Conservation (phyloP, 169 alveolate species). For the Theileria orientalis region DNA sequence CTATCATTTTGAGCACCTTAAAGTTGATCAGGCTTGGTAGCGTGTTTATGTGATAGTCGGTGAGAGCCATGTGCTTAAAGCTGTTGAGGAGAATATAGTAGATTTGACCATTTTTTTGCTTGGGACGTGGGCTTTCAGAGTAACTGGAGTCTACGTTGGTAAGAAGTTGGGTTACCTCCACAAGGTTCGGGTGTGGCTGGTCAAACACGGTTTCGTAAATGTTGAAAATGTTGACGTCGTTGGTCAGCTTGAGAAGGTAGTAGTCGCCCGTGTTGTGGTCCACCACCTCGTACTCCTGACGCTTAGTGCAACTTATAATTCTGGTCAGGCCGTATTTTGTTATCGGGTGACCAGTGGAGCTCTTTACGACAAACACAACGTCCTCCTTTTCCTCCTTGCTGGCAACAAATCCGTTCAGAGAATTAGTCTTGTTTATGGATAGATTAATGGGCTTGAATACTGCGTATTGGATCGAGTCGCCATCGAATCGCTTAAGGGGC, state of each 20-base stretch:
- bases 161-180: conserved; percentile 35
- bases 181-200: conserved; percentile 26
- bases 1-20: conserved; percentile 48
- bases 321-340: conserved; percentile 49
- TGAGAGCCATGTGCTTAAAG: conserved; percentile 12
- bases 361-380: conserved; percentile 4
- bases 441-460: conserved; percentile 36
- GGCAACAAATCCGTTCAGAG: background rate
- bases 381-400: conserved; percentile 24
- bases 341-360: background rate
- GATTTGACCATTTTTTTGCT: background rate
- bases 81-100: conserved; percentile 49
- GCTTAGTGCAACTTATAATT: background rate
- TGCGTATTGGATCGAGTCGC: conserved; percentile 43
- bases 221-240: conserved; percentile 9
- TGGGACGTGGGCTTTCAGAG: background rate
- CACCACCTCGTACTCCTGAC: conserved; percentile 58
- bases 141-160: conserved; percentile 16
- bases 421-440: background rate
- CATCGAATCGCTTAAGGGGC: background rate
- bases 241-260: conserved; percentile 39
- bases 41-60: conserved; percentile 47
- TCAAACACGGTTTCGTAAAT: conserved; percentile 42
- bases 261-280: conserved; percentile 48
- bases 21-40: conserved; percentile 58